Percentiles rank a stretch among this genome's conserved stretches.
Conservation (phyloP, 192 early-diverging fungal genomes). For the Gamsiella multidivaricata region DNA sequence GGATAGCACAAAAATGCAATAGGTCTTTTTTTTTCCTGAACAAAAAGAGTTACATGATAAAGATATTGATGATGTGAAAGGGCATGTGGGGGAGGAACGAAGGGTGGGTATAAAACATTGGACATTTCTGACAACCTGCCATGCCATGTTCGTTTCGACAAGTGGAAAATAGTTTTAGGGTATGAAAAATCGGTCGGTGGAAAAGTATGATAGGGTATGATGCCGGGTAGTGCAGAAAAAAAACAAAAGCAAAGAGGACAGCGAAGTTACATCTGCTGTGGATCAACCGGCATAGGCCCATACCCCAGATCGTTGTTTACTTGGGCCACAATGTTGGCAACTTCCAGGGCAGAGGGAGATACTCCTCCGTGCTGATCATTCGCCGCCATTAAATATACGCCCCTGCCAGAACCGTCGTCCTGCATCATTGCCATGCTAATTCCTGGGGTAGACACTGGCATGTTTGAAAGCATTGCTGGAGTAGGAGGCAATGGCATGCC, state of each 20-base stretch:
- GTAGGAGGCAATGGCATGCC: conserved; percentile 5
- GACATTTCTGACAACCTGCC: no score
- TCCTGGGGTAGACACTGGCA: background rate
- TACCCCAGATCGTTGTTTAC: conserved; percentile 23
- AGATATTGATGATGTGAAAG: no score
- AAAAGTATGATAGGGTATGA: no score
- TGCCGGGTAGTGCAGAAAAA: no score
- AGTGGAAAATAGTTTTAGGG: no score
- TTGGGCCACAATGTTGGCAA: background rate
- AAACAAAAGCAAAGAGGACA: no score
- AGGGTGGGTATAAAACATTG: no score
- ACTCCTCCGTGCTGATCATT: conserved; percentile 6
- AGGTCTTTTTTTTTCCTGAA: no score
- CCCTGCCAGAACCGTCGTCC: background rate
- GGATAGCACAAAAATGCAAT: background rate
- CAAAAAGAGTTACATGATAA: no score
- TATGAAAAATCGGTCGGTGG: no score
- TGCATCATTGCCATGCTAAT: conserved; percentile 37
- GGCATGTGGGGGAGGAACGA: no score
- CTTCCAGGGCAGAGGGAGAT: conserved; percentile 2
- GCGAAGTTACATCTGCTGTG: conserved; percentile 36
- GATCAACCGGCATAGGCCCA: conserved; percentile 29
- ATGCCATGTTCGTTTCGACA: no score
- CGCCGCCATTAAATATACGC: conserved; percentile 12
- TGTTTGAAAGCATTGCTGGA: conserved; percentile 10